phyloP scores from a whole-genome alignment of 1,139 yeast genomes.

The Sugiyamaella castrensis region DNA sequence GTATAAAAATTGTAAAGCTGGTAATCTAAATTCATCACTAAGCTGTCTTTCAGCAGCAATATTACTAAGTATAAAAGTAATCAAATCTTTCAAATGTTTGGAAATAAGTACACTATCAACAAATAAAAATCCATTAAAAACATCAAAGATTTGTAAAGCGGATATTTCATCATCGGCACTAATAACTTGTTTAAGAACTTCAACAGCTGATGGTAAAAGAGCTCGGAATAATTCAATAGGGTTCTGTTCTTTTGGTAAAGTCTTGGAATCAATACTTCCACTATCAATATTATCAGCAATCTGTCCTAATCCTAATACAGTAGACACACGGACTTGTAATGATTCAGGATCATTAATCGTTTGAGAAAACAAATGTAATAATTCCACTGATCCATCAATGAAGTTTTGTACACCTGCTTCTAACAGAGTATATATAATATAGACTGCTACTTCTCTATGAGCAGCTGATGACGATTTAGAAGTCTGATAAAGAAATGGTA shows the following conservation, averaged over 20 bases:
- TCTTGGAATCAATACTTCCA: constrained; percentile 14
- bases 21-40: constrained; percentile 79
- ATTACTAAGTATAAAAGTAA: constrained; percentile 66
- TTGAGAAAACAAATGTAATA: constrained; percentile 61
- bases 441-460: constrained; percentile 82
- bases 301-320: constrained; percentile 79
- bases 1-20: constrained; percentile 81
- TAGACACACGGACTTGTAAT: constrained; percentile 74
- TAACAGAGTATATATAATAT: constrained; percentile 69
- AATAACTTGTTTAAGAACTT: constrained; percentile 74
- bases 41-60: constrained; percentile 63
- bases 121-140: constrained; percentile 74
- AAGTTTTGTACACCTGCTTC: constrained; percentile 67
- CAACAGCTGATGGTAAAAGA: constrained; percentile 76
- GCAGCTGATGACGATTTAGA: constrained; percentile 56
- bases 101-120: constrained; percentile 78
- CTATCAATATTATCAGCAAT: constrained; percentile 67
- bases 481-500: constrained; percentile 67
- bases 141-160: constrained; percentile 77
- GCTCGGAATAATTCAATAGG: constrained; percentile 60
- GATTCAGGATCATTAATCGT: constrained; percentile 65
- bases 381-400: constrained; percentile 59
- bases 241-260: constrained; percentile 38
- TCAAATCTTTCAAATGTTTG: constrained; percentile 64
- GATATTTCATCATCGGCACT: constrained; percentile 66